Conservation (phyloP, 1,139 yeast species). For the Kodamaea anthophila region DNA sequence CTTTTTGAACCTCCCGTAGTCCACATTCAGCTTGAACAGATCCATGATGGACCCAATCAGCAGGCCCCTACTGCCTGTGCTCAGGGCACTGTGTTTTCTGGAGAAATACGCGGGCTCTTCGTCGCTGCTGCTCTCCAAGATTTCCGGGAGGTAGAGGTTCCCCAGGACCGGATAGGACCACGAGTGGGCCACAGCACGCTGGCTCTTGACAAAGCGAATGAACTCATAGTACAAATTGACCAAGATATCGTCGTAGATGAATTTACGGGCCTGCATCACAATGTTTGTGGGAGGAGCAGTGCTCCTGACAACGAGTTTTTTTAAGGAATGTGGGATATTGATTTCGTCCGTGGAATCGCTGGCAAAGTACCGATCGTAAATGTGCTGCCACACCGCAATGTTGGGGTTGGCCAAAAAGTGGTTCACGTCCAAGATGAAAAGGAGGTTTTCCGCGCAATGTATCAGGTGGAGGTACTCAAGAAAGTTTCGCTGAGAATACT, state of each 20-base stretch:
- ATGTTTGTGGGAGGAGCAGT: constrained; percentile 4
- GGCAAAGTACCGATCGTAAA: constrained; percentile 21
- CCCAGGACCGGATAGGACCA: constrained; percentile 3
- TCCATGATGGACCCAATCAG: constrained; percentile 20
- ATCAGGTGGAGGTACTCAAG: constrained; percentile 20
- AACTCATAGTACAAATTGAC: constrained; percentile 32
- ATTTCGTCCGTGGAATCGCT: constrained; percentile 29
- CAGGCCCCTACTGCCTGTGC: constrained; percentile 13
- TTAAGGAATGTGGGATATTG: constrained; percentile 23
- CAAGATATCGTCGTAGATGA: constrained; percentile 27
- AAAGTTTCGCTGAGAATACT: constrained; percentile 14
- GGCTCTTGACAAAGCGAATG: constrained; percentile 14
- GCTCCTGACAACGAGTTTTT: constrained; percentile 5
- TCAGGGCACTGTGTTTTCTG: constrained; percentile 5
- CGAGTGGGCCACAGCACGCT: constrained; percentile 4
- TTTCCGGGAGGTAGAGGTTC: constrained; percentile 3
- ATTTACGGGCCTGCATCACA: constrained; percentile 16
- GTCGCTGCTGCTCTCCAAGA: constrained; percentile 5
- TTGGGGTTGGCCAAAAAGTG: constrained; percentile 15
- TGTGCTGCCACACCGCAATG: constrained; percentile 19
- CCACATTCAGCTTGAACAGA: constrained; percentile 15
- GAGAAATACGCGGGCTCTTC: constrained; percentile 1
- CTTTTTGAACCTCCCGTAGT: constrained; percentile 16
- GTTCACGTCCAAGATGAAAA: constrained; percentile 28
- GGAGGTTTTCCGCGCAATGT: constrained; percentile 35